Conservation (phyloP, 306 rosid species). For the Biancaea sappan region DNA sequence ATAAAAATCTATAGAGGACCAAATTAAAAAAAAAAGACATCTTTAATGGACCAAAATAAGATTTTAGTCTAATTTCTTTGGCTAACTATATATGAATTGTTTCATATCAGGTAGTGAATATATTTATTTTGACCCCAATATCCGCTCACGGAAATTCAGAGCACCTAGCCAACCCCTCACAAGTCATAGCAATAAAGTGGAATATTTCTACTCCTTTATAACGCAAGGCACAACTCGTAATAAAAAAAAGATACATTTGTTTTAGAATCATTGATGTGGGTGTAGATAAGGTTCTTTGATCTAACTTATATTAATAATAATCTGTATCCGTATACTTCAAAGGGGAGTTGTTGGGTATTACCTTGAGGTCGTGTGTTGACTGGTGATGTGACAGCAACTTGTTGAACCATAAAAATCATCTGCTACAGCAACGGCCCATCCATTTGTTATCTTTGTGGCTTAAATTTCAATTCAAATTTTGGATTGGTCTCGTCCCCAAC, state of each 20-base stretch:
- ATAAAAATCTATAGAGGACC: no score
- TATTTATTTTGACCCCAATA: neutral
- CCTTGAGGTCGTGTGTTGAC: conserved; percentile 13
- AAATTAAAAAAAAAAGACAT: no score
- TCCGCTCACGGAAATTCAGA: neutral
- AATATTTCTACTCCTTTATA: neutral
- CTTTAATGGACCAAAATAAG: no score
- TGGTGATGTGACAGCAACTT: neutral
- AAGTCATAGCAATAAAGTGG: neutral
- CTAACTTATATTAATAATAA: neutral
- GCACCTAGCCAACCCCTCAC: conserved; percentile 8
- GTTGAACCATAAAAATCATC: conserved; percentile 32
- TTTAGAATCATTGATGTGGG: neutral
- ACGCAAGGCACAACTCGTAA: neutral
- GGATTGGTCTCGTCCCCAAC: neutral
- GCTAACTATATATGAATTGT: no score
- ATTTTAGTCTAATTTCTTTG: no score
- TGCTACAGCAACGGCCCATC: neutral
- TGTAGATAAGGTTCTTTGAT: neutral
- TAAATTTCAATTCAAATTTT: conserved; percentile 31
- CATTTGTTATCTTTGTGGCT: conserved; percentile 1
- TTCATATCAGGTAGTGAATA: neutral
- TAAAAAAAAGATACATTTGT: neutral
- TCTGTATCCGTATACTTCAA: neutral
- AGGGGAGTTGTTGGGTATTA: conserved; percentile 1